A percentile compares a stretch with the other conserved stretches of the same genome.
phyloP scores from a whole-genome alignment of 2,329 filamentous ascomycete species.

The Fusarium pseudocircinatum region DNA sequence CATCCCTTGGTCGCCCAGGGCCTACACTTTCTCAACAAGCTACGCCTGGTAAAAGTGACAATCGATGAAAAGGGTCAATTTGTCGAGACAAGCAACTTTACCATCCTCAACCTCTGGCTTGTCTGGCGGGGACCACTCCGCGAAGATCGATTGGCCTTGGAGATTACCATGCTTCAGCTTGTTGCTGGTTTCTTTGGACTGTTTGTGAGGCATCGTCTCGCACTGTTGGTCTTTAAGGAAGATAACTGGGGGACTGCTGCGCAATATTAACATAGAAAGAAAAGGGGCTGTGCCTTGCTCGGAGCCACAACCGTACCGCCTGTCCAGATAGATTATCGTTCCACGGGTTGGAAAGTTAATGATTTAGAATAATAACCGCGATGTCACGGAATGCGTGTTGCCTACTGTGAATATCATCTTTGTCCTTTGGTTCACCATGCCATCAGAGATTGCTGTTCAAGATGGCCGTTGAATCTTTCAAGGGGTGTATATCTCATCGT shows the following conservation, averaged over 20 bases:
- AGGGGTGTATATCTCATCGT: conserved; percentile 26
- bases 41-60: conserved; percentile 75
- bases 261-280: conserved; percentile 28
- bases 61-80: conserved; percentile 76
- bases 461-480: conserved; percentile 3
- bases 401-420: background rate
- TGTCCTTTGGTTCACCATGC: background rate
- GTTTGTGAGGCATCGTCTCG: conserved; percentile 85
- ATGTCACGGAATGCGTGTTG: background rate
- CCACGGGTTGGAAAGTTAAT: conserved; percentile 1
- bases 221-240: conserved; percentile 86
- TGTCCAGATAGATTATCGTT: background rate
- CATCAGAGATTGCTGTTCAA: background rate
- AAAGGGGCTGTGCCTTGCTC: background rate
- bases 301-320: background rate
- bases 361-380: conserved; percentile 23
- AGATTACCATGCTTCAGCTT: conserved; percentile 82
- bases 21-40: conserved; percentile 73
- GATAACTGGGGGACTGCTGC: conserved; percentile 75
- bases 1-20: conserved; percentile 67
- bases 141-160: conserved; percentile 83
- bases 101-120: conserved; percentile 94
- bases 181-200: conserved; percentile 81
- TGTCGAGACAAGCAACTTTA: conserved; percentile 86
- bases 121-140: conserved; percentile 93